phyloP scores from a whole-genome alignment of 345 rosid genomes.

The Salix arbutifolia region DNA sequence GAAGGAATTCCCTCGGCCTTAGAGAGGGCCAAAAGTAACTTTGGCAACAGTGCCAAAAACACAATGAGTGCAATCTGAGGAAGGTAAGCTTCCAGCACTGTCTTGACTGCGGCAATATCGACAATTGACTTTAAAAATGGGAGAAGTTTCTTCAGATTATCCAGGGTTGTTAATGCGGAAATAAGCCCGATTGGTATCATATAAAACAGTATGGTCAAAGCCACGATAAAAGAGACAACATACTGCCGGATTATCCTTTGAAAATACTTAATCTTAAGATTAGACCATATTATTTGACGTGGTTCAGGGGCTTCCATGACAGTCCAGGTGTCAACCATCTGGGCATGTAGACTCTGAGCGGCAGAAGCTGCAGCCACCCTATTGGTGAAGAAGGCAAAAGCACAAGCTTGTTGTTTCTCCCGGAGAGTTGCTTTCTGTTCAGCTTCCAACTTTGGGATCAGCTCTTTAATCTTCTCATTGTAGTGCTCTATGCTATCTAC shows the following conservation, averaged over 20 bases:
- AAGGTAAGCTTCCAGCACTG: conserved; percentile 74
- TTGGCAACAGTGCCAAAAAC: conserved; percentile 71
- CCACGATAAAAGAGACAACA: conserved; percentile 50
- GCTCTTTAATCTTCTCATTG: conserved; percentile 52
- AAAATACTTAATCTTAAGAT: conserved; percentile 57
- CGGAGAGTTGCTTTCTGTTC: conserved; percentile 67
- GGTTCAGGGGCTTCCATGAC: conserved; percentile 71
- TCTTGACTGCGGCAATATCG: conserved; percentile 35
- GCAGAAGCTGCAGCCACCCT: conserved; percentile 67
- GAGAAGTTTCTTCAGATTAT: conserved; percentile 54
- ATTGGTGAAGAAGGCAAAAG: conserved; percentile 70
- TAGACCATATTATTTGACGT: conserved; percentile 60
- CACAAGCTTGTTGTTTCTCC: conserved; percentile 70
- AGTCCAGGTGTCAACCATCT: conserved; percentile 59
- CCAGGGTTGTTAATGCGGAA: conserved; percentile 74
- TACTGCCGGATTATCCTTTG: conserved; percentile 49
- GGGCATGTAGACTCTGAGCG: conserved; percentile 75
- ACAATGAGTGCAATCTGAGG: conserved; percentile 79
- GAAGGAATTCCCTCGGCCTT: conserved; percentile 80
- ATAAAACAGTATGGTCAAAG: conserved; percentile 63
- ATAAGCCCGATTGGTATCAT: conserved; percentile 70
- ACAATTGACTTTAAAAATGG: conserved; percentile 67
- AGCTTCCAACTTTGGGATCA: conserved; percentile 50
- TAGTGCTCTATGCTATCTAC: conserved; percentile 76
- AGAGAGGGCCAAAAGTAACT: conserved; percentile 69